A percentile compares a stretch with the other conserved stretches of the same genome.
Evolutionary conservation across 495 filamentous ascomycete genomes (phyloP).

Genomic region (Wilcoxina mikolae): DNA sequence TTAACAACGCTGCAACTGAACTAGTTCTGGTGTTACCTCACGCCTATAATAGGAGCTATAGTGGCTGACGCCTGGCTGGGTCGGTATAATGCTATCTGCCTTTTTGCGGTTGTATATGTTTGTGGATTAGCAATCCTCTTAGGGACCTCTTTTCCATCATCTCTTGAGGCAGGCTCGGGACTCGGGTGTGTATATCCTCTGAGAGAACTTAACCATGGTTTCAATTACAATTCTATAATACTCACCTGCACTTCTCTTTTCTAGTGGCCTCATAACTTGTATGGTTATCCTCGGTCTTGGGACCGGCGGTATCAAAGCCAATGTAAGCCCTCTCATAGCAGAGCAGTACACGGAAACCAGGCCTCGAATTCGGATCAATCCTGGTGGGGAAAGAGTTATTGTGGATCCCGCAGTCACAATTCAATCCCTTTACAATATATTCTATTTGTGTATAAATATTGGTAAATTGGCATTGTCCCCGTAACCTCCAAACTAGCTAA

Average conservation of each 20-base stretch:
- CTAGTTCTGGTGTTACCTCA: constrained; percentile 16
- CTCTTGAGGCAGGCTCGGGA: constrained; percentile 42
- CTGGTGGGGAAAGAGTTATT: constrained; percentile 41
- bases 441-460: constrained; percentile 42
- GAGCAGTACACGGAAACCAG: constrained; percentile 42
- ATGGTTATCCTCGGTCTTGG: constrained; percentile 38
- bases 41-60: constrained; percentile 30
- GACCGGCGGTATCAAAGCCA: constrained; percentile 47
- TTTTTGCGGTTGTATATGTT: constrained; percentile 49
- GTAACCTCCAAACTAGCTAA: no score
- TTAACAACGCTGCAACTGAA: neutral
- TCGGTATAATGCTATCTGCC: constrained; percentile 45
- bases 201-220: neutral
- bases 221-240: no score
- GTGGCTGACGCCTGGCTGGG: constrained; percentile 34
- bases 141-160: constrained; percentile 42
- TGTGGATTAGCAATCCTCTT: constrained; percentile 52
- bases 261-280: constrained; percentile 28
- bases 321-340: constrained; percentile 46
- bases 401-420: constrained; percentile 46
- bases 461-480: no score
- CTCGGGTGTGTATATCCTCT: constrained; percentile 33
- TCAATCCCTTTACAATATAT: constrained; percentile 49
- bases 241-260: neutral
- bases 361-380: constrained; percentile 34